phyloP scores from a whole-genome alignment of 1,139 yeast genomes.

The Pichia sp. region DNA sequence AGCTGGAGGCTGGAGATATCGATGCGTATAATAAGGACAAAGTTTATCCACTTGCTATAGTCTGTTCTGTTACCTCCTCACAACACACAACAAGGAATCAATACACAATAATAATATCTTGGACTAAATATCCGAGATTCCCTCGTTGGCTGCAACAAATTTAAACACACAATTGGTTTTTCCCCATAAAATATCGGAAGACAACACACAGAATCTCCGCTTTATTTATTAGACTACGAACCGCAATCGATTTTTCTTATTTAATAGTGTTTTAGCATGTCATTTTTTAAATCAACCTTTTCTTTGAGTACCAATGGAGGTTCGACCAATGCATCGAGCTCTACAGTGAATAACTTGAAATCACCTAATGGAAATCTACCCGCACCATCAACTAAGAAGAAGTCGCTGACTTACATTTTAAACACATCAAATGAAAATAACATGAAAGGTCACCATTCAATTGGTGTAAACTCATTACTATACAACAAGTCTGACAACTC shows the following conservation, averaged over 20 bases:
- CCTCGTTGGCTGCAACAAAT: no score
- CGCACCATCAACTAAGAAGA: conserved; percentile 10
- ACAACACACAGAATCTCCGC: no score
- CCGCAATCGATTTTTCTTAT: not conserved
- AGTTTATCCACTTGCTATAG: no score
- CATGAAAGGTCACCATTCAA: conserved; percentile 45
- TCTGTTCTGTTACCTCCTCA: no score
- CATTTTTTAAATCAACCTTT: conserved; percentile 11
- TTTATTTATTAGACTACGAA: not conserved
- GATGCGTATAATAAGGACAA: no score
- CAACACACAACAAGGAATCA: no score
- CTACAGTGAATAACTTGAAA: not conserved
- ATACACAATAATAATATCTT: no score
- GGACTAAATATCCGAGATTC: no score
- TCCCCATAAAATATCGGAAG: no score
- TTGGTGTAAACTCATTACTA: conserved; percentile 51
- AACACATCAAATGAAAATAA: conserved; percentile 27
- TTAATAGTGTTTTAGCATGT: conserved; percentile 3
- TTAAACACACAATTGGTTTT: no score
- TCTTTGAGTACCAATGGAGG: not conserved
- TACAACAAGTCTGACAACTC: conserved; percentile 37
- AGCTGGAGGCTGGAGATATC: no score
- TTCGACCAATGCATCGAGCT: not conserved
- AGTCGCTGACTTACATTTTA: conserved; percentile 29
- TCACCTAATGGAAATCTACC: not conserved